Evolutionary conservation across 495 filamentous ascomycete species (phyloP).

Genomic region (Penicillium cinerascens): DNA sequence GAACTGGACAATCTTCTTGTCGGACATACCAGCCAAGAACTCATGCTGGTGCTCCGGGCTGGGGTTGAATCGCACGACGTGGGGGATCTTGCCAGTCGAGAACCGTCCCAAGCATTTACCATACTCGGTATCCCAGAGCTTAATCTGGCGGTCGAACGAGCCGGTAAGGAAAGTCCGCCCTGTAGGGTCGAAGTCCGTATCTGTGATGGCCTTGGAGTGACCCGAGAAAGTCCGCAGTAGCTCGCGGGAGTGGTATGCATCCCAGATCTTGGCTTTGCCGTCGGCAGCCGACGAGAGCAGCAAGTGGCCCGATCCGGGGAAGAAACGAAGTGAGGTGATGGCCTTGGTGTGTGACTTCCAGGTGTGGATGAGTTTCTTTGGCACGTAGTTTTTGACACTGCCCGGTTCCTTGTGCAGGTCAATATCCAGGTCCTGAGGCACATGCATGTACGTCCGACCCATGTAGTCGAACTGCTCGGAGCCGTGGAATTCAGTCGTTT

Average conservation of each 20-base stretch:
- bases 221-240: constrained; percentile 85
- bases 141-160: constrained; percentile 90
- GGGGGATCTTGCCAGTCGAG: constrained; percentile 88
- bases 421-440: constrained; percentile 92
- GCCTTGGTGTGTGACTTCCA: constrained; percentile 85
- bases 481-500: constrained; percentile 88
- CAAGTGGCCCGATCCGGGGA: constrained; percentile 82
- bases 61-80: constrained; percentile 92
- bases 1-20: constrained; percentile 98
- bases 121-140: constrained; percentile 97
- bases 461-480: constrained; percentile 82
- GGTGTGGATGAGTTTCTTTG: constrained; percentile 87
- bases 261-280: constrained; percentile 88
- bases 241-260: constrained; percentile 85
- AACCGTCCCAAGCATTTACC: constrained; percentile 82
- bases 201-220: constrained; percentile 85
- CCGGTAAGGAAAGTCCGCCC: constrained; percentile 90
- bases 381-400: constrained; percentile 80
- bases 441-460: constrained; percentile 77
- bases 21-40: constrained; percentile 93
- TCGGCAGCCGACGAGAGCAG: constrained; percentile 84
- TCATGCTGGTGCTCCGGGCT: constrained; percentile 70
- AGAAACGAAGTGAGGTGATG: constrained; percentile 83
- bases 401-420: constrained; percentile 79
- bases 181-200: constrained; percentile 77